phyloP scores from a whole-genome alignment of 2,329 filamentous ascomycete genomes.

The Penicillium sp. region DNA sequence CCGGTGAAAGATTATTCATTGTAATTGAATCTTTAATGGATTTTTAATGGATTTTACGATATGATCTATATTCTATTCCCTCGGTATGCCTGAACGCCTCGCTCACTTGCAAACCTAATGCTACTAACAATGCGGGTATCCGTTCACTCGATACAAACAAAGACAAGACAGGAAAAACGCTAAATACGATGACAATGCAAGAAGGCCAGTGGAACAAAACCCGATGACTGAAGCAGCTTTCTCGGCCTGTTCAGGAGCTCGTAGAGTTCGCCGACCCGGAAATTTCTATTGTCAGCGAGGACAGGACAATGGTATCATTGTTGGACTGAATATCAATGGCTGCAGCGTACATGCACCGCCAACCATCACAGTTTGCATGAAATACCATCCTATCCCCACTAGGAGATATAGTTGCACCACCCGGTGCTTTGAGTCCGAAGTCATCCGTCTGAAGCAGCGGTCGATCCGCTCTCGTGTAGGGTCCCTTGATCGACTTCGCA shows the following conservation, averaged over 20 bases:
- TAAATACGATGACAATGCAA: background rate
- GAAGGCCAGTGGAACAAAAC: background rate
- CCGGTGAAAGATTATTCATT: background rate
- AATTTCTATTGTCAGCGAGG: constrained; percentile 7
- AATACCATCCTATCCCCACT: constrained; percentile 32
- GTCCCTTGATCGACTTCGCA: constrained; percentile 37
- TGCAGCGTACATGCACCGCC: constrained; percentile 29
- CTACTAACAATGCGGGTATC: background rate
- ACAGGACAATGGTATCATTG: constrained; percentile 15
- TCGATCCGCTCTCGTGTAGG: constrained; percentile 33
- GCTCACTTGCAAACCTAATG: background rate
- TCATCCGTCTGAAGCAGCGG: constrained; percentile 36
- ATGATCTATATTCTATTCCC: background rate
- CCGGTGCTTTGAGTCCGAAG: constrained; percentile 25
- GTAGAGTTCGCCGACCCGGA: background rate
- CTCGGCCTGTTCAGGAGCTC: background rate
- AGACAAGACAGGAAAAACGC: background rate
- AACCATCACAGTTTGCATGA: constrained; percentile 27
- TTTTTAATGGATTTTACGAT: background rate
- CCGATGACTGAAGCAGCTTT: background rate
- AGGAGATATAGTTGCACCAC: constrained; percentile 26
- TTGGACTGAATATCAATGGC: constrained; percentile 24
- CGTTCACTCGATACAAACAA: background rate
- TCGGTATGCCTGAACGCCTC: background rate
- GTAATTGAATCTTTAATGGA: background rate